Percentiles rank a stretch among this genome's conserved stretches.
Evolutionary conservation across 2,329 filamentous ascomycete genomes (phyloP).

Genomic region (Ilyonectria robusta): DNA sequence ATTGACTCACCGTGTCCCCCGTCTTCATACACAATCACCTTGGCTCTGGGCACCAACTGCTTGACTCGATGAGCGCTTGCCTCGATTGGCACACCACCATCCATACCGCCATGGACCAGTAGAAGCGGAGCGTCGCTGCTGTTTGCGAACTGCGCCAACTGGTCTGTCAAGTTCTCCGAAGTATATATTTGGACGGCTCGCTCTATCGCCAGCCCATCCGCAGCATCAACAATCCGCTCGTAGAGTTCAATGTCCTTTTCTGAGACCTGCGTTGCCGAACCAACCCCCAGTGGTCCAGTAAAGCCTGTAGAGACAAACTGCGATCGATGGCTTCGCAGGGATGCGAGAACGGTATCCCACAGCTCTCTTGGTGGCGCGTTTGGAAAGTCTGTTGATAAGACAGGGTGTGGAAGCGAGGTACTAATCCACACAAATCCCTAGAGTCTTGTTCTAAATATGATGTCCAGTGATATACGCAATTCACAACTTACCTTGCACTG

Average conservation of each 20-base stretch:
- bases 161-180: not conserved
- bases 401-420: not conserved
- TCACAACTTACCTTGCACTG: not conserved
- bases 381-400: not conserved
- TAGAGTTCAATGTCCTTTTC: not conserved
- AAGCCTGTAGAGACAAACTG: not conserved
- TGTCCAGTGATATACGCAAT: not conserved
- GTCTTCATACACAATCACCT: not conserved
- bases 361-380: not conserved
- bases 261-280: not conserved
- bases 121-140: not conserved
- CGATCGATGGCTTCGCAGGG: not conserved
- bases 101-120: not conserved
- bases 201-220: not conserved
- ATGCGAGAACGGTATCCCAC: not conserved
- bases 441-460: not conserved
- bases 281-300: not conserved
- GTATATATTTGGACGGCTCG: not conserved
- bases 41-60: not conserved
- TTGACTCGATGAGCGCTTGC: not conserved
- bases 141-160: not conserved
- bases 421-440: too few relatives aligned
- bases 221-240: not conserved
- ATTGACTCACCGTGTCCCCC: slow-evolving; percentile 2
- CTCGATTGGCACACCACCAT: not conserved